These are phyloP conservation scores for Leccinum ochraceum DNA, from an alignment of 768 basidiomycete species.

Conservation along the genomic window DNA sequence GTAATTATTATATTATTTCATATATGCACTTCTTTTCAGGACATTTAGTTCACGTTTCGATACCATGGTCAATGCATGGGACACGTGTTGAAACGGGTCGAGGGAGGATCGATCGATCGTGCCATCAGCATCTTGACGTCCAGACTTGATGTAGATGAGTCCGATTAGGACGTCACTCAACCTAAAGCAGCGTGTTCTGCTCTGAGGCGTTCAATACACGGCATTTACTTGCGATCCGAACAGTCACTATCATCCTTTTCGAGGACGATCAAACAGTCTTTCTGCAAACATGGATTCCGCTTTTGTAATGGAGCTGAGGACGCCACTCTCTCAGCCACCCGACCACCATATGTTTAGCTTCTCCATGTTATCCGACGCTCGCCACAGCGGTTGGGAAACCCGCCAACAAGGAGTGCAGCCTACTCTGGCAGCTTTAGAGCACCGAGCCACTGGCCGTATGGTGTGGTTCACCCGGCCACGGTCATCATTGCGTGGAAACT, in stretches of 20 bases:
- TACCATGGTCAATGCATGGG: not conserved
- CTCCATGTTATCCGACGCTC: too few relatives aligned
- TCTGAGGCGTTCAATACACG: not conserved
- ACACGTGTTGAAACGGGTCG: not conserved
- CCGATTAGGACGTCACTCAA: not conserved
- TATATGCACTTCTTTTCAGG: not conserved
- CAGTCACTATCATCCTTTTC: too few relatives aligned
- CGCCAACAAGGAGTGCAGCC: too few relatives aligned
- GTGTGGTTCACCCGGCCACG: too few relatives aligned
- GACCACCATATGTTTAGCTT: too few relatives aligned
- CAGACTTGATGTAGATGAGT: not conserved
- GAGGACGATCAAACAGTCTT: not conserved
- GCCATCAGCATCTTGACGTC: not conserved
- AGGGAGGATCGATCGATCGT: not conserved
- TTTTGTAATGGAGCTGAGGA: not conserved
- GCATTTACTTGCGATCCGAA: not conserved
- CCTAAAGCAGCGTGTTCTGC: not conserved
- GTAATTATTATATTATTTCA: constrained; percentile 14
- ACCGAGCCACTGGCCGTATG: too few relatives aligned
- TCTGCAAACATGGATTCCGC: not conserved
- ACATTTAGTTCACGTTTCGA: constrained; percentile 2
- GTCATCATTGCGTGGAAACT: too few relatives aligned
- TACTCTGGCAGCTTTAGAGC: too few relatives aligned
- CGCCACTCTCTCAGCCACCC: too few relatives aligned
- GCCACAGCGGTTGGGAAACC: too few relatives aligned